Base-by-base conservation (phyloP, 208 protist genomes). In the Crithidia acanthocephali region DNA sequence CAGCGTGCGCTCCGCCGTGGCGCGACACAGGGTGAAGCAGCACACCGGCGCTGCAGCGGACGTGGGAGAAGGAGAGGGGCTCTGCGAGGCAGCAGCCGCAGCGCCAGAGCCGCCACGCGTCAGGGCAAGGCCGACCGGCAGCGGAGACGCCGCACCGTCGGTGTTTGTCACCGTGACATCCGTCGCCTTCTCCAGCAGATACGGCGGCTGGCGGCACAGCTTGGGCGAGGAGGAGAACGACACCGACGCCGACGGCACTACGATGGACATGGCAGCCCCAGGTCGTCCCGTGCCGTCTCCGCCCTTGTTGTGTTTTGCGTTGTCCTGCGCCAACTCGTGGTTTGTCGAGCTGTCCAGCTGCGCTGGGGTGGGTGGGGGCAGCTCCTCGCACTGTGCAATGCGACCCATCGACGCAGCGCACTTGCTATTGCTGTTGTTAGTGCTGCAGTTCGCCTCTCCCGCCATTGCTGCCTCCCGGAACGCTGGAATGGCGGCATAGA, bases 1-100 rank as follows among this genome's bases (percentile, higher is more conserved):
- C 37, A 77, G n/a, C 27, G 61, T 62, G 27, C 72, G 58, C 58
- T 70, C 72, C 18, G 72, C 72, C 25, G 72, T 77, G 40, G 51
- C 72, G 20, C 64, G 65, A 33, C 72, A 77, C 23, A 77, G 35
- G n/a, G 48, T 70, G 59, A 51, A 70, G 40, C 45, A 67, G 50
- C 42, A 28, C 7, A 30, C 40, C 22, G 23, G 22, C 28, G 30
- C 40, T 4, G 52, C 2, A 13, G 22, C 27, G 0, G 30, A n/a
- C 9, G 69, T 22, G 1, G 52, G 13, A 10, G 59, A 20, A 13
- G 23, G 1, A 16, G 33, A 62, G 11, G 33, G 3, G 7, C 0
- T 2, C 23, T 37, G 42, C 51, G 59, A 37, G 27, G 9, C 59
- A 50, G 37, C 37, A 62, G 37, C 37, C 13, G 13, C 37, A 42